Conservation (phyloP, 257 asterid genomes). For the Solanum ahanhuiri region DNA sequence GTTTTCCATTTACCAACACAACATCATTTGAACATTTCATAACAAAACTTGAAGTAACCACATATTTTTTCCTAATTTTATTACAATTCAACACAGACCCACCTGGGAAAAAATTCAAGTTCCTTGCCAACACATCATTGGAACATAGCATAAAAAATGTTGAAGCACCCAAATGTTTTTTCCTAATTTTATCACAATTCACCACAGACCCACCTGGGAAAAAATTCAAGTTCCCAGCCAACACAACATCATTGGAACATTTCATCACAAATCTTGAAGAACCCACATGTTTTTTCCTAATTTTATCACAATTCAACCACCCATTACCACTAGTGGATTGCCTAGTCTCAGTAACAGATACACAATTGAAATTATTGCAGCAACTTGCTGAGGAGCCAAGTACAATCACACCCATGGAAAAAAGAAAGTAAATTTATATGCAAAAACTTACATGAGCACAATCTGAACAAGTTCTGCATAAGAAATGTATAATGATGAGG, state of each 20-base stretch:
- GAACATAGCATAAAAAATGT: neutral
- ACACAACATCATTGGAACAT: neutral
- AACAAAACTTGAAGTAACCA: constrained; percentile 24
- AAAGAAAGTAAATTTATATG: neutral
- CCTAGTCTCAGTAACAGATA: constrained; percentile 18
- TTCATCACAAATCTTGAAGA: neutral
- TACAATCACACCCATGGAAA: constrained; percentile 43
- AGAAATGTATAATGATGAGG: neutral
- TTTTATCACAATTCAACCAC: neutral
- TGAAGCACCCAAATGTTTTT: neutral
- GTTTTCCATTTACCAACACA: constrained; percentile 18
- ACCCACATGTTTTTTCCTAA: neutral
- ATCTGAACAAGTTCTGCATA: neutral
- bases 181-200: neutral
- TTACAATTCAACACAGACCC: constrained; percentile 33
- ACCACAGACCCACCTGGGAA: neutral
- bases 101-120: constrained; percentile 18
- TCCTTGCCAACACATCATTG: neutral
- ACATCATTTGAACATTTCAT: constrained; percentile 39
- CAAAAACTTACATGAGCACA: neutral
- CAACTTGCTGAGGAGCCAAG: constrained; percentile 36
- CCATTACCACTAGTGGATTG: constrained; percentile 11
- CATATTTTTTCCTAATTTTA: constrained; percentile 28
- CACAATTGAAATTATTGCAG: constrained; percentile 26
- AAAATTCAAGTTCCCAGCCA: constrained; percentile 18